Percentiles rank a stretch among this genome's conserved stretches.
Conservation (phyloP, 306 rosid genomes). For the Citrullus amarus region DNA sequence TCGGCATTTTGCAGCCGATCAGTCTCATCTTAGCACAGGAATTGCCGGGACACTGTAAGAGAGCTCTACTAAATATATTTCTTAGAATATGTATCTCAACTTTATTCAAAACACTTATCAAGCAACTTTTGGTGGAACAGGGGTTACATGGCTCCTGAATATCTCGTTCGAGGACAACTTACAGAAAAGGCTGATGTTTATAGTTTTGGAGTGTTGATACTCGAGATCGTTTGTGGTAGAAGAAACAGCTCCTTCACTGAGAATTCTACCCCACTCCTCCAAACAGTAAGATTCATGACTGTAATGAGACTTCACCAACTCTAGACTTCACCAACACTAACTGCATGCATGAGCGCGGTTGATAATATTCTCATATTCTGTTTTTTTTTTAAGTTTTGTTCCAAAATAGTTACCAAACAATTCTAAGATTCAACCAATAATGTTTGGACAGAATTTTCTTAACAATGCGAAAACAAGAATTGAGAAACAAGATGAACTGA, state of each 20-base stretch:
- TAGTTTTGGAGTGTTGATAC: conserved; percentile 66
- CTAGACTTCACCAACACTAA: not conserved
- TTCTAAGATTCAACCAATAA: too few relatives aligned
- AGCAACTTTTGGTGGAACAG: conserved; percentile 14
- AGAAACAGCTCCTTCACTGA: conserved; percentile 48
- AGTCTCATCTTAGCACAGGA: conserved; percentile 76
- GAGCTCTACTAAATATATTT: not conserved
- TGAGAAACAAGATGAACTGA: not conserved
- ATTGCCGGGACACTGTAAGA: conserved; percentile 91
- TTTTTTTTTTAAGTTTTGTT: too few relatives aligned
- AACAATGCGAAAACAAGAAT: not conserved
- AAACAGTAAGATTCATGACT: conserved; percentile 33
- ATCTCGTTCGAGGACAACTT: conserved; percentile 74
- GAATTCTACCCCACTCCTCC: conserved; percentile 53
- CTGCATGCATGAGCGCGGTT: not conserved
- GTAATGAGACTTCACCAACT: not conserved
- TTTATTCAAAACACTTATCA: not conserved
- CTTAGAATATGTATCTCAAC: not conserved
- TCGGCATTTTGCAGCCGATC: conserved; percentile 61
- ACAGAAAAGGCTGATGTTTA: conserved; percentile 83
- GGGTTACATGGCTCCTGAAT: conserved; percentile 94
- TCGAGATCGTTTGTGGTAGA: conserved; percentile 69
- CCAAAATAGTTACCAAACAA: too few relatives aligned
- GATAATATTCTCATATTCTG: not conserved
- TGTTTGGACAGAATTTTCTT: too few relatives aligned